phyloP scores from a whole-genome alignment of 306 rosid species.

The Vigna unguiculata region DNA sequence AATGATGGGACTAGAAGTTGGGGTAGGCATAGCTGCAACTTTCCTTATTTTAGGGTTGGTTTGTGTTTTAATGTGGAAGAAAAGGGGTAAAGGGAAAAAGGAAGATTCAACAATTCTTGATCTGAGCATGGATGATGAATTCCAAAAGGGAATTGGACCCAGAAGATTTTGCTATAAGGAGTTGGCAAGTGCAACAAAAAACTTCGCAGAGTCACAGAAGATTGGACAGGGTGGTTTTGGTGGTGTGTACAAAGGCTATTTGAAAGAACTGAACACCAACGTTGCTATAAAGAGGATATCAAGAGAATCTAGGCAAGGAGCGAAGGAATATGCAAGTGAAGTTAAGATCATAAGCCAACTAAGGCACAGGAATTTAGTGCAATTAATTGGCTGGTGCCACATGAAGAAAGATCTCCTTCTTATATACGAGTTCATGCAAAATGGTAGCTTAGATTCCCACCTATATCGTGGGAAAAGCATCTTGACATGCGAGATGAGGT shows the following conservation, averaged over 20 bases:
- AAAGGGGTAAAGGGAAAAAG: not conserved
- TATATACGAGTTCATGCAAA: constrained; percentile 44
- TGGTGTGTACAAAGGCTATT: constrained; percentile 41
- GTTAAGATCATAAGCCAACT: constrained; percentile 41
- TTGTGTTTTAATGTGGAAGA: constrained; percentile 21
- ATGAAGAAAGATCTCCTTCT: constrained; percentile 39
- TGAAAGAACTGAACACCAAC: constrained; percentile 6
- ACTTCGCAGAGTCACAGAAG: constrained; percentile 37
- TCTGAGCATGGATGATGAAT: constrained; percentile 10
- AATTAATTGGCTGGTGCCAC: constrained; percentile 53
- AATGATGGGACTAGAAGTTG: not conserved
- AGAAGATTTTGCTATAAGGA: constrained; percentile 6
- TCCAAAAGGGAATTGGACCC: constrained; percentile 23
- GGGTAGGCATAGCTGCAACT: not conserved
- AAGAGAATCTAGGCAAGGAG: constrained; percentile 40
- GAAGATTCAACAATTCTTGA: not conserved
- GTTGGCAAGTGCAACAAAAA: constrained; percentile 38
- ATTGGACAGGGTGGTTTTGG: constrained; percentile 56
- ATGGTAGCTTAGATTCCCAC: constrained; percentile 48
- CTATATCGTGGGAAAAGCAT: constrained; percentile 23
- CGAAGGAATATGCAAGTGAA: constrained; percentile 44
- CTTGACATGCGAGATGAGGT: constrained; percentile 38
- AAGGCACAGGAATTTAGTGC: constrained; percentile 49
- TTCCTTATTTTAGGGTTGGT: not conserved
- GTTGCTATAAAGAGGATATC: constrained; percentile 50